Conservation (phyloP, 2,329 filamentous ascomycete genomes). For the Colletotrichum abscissum region DNA sequence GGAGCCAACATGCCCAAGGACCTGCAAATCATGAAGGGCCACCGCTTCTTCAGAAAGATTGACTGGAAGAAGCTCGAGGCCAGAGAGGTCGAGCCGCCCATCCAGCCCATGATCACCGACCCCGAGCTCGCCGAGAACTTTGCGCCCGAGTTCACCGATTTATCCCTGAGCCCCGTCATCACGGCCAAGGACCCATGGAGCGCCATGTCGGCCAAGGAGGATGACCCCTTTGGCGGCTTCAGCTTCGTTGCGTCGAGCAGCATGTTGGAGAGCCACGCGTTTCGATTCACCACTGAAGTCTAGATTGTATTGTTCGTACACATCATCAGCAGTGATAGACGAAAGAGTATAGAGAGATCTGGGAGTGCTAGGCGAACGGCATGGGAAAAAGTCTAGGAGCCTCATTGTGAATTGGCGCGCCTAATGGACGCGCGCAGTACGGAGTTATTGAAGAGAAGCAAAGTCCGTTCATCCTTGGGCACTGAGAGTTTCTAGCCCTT, state of each 20-base stretch:
- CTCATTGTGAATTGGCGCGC: background rate
- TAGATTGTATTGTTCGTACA: background rate
- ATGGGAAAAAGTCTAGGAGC: slow-evolving; percentile 17
- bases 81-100: slow-evolving; percentile 87
- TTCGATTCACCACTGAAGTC: slow-evolving; percentile 42
- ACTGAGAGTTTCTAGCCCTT: no score
- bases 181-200: slow-evolving; percentile 56
- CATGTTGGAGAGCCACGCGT: slow-evolving; percentile 62
- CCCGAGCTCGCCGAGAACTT: slow-evolving; percentile 98
- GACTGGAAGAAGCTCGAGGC: slow-evolving; percentile 90
- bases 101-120: slow-evolving; percentile 93
- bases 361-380: background rate
- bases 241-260: slow-evolving; percentile 72
- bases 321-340: background rate
- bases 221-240: slow-evolving; percentile 71
- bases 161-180: slow-evolving; percentile 81
- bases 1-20: slow-evolving; percentile 92
- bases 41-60: slow-evolving; percentile 97
- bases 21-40: slow-evolving; percentile 84
- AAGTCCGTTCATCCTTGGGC: background rate
- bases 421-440: background rate
- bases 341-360: background rate
- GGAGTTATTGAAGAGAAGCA: slow-evolving; percentile 16
- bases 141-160: slow-evolving; percentile 87
- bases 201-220: slow-evolving; percentile 45